Base-by-base conservation (phyloP, 2,329 filamentous ascomycete genomes). In the Exophiala xenobiotica region DNA sequence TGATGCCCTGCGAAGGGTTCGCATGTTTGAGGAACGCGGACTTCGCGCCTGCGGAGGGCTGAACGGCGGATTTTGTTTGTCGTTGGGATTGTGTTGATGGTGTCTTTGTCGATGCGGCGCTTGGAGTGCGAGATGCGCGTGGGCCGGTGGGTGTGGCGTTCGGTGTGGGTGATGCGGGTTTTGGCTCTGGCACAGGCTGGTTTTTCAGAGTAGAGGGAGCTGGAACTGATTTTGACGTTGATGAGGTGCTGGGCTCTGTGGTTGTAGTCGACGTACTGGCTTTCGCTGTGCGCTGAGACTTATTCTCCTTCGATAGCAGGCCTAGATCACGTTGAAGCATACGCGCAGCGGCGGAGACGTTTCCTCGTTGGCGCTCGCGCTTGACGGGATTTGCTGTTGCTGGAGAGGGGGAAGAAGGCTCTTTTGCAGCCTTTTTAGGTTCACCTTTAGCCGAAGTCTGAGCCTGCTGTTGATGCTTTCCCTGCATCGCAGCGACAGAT, bases 1-100 rank as follows among this genome's bases (percentile, higher is more conserved):
- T 96, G 40, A 96, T 88, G 11, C 92, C 92, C 66, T 96, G 92
- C 0, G 90, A 93, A 8, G 89, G 83, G 65, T 95, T 96, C 45
- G 86, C 87, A 62, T 90, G 86, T 68, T 91, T 91, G 54, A 91
- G 74, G 64, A 91, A 91, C 16, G 84, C 87, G 42, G 87, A 85
- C 12, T 79, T 81, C 6, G 78, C 78, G 7, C 79, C 77, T 1
- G 74, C 56, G 2, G 70, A 70, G 19, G 70, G 67, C 48, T 58
- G 59, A 46, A 54, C 59, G 47, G 60, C 51, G 37, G 61, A 59
- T 45, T 74, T 71, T 33, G 43, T 40, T 24, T 39, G 54, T 33
- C 39, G 47, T 47, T 47, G 45, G 11, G 53, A 27, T 11, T 37
- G 18, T 23, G 41, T 49, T 18, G 59, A 42, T 26, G 50, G 24